phyloP scores from a whole-genome alignment of 345 rosid genomes.

The Alliaria petiolata region DNA sequence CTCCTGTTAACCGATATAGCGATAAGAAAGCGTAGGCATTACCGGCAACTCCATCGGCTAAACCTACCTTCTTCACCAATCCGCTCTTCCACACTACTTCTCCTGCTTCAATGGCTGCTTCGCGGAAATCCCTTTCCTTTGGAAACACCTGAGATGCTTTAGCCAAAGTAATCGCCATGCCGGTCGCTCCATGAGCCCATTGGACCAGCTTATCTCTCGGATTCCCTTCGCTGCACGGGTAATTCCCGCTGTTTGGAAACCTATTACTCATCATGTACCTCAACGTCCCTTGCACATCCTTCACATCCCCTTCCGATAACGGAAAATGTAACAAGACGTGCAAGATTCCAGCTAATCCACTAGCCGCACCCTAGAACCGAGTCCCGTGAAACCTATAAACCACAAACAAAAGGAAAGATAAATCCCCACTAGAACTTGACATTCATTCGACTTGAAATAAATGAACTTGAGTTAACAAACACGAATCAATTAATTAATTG shows the following conservation, averaged over 20 bases:
- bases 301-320: constrained; percentile 45
- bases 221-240: constrained; percentile 89
- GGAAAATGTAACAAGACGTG: constrained; percentile 77
- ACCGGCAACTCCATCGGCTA: constrained; percentile 77
- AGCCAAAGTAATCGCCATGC: constrained; percentile 68
- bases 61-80: constrained; percentile 69
- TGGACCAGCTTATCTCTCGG: constrained; percentile 81
- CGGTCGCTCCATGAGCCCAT: constrained; percentile 88
- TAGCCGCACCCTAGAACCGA: constrained; percentile 86
- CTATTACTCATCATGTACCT: constrained; percentile 88
- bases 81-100: constrained; percentile 96
- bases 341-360: constrained; percentile 89
- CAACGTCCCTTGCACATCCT: constrained; percentile 72
- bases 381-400: constrained; percentile 79
- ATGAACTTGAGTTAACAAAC: neutral
- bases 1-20: constrained; percentile 71
- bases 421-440: neutral
- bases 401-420: neutral
- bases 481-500: neutral
- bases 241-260: constrained; percentile 79
- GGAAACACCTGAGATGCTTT: constrained; percentile 86
- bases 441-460: neutral
- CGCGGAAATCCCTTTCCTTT: constrained; percentile 64
- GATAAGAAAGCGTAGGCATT: constrained; percentile 86
- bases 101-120: constrained; percentile 91